These are phyloP conservation scores for Moricandia moricandioides DNA, from an alignment of 345 rosid genomes.

Conservation along the genomic window DNA sequence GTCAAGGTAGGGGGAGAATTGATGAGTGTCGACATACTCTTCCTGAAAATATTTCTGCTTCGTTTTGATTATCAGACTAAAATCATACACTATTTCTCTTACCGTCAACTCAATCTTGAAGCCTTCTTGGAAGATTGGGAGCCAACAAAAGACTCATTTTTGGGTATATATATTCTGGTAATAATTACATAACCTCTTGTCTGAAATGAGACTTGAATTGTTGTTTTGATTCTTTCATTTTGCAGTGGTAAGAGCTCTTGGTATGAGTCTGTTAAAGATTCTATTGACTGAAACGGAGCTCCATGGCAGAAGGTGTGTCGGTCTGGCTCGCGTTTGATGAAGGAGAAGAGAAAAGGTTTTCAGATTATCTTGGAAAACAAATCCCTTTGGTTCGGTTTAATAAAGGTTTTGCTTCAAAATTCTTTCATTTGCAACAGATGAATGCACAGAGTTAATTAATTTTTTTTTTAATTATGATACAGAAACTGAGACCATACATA, in stretches of 20 bases:
- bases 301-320: not conserved
- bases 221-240: not conserved
- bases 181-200: no score
- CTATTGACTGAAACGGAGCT: not conserved
- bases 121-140: no score
- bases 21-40: not conserved
- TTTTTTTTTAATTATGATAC: not conserved
- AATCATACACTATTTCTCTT: no score
- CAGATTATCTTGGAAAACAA: not conserved
- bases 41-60: no score
- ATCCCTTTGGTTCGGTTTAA: not conserved
- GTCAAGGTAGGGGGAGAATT: no score
- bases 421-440: not conserved
- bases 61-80: no score
- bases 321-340: not conserved
- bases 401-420: not conserved
- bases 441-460: not conserved
- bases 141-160: no score
- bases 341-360: not conserved
- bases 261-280: not conserved
- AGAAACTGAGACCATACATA: not conserved
- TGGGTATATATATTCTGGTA: no score
- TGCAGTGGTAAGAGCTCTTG: not conserved
- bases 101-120: no score
- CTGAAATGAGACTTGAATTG: conserved; percentile 7